Conservation (phyloP, 2,329 filamentous ascomycete species). For the Pezicula neosporulosa region DNA sequence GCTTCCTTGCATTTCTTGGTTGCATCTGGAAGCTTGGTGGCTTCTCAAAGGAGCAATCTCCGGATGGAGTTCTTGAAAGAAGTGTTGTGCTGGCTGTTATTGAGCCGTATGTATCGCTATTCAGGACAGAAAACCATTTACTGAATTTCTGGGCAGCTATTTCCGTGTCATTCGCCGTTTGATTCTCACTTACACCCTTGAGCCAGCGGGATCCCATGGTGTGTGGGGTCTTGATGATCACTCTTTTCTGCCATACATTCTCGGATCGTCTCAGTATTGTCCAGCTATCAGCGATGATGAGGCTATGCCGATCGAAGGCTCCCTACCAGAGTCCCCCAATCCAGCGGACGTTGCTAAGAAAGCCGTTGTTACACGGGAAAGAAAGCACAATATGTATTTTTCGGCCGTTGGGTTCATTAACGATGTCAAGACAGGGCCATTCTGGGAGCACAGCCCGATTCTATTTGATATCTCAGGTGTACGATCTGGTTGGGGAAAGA, state of each 20-base stretch:
- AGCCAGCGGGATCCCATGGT: conserved; percentile 92
- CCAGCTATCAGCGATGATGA: conserved; percentile 65
- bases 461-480: conserved; percentile 93
- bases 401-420: conserved; percentile 95
- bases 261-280: conserved; percentile 86
- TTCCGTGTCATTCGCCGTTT: conserved; percentile 76
- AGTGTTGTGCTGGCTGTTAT: conserved; percentile 79
- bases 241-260: conserved; percentile 89
- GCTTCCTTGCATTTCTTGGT: conserved; percentile 87
- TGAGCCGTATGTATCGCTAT: conserved; percentile 62
- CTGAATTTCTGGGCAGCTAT: conserved; percentile 50
- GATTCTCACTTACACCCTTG: conserved; percentile 87
- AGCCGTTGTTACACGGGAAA: conserved; percentile 61
- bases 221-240: conserved; percentile 99
- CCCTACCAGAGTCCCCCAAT: conserved; percentile 66
- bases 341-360: conserved; percentile 66
- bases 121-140: background rate
- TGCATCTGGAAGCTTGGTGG: conserved; percentile 86
- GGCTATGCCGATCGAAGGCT: conserved; percentile 74
- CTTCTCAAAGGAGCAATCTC: conserved; percentile 55
- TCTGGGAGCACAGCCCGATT: conserved; percentile 96
- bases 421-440: conserved; percentile 92
- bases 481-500: conserved; percentile 93
- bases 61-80: conserved; percentile 62
- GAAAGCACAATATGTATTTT: conserved; percentile 81